Percentiles rank a stretch among this genome's conserved stretches.
phyloP scores from a whole-genome alignment of 2,329 filamentous ascomycete genomes.

The Sporothrix curviconia region DNA sequence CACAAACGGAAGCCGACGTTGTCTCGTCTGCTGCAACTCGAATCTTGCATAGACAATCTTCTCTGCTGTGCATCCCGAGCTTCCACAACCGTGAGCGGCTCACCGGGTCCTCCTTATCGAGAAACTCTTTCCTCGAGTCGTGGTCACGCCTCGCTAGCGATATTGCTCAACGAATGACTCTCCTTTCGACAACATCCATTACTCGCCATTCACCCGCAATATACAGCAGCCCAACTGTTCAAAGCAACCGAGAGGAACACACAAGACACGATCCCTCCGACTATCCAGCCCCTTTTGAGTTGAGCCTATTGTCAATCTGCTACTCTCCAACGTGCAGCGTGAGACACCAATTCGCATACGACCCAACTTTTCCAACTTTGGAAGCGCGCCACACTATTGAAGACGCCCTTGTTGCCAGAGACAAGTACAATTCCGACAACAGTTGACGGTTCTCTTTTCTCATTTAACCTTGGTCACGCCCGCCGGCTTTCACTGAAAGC shows the following conservation, averaged over 20 bases:
- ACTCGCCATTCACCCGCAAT: slow-evolving; percentile 6
- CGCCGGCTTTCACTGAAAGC: background rate
- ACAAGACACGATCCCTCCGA: background rate
- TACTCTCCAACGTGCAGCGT: background rate
- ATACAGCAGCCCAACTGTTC: background rate
- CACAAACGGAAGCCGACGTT: background rate
- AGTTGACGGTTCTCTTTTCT: background rate
- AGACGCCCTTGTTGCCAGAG: background rate
- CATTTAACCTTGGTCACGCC: slow-evolving; percentile 3
- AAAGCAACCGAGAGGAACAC: too few relatives aligned
- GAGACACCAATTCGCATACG: background rate
- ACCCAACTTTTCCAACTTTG: background rate
- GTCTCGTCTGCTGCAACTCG: background rate
- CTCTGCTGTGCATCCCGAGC: background rate
- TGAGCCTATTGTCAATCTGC: slow-evolving; percentile 1
- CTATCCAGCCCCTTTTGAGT: background rate
- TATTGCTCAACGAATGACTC: slow-evolving; percentile 1
- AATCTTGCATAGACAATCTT: background rate
- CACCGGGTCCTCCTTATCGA: background rate
- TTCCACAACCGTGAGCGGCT: background rate
- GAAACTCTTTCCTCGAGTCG: background rate
- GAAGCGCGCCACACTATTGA: slow-evolving; percentile 1
- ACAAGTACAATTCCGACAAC: slow-evolving; percentile 1
- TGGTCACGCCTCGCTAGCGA: slow-evolving; percentile 1
- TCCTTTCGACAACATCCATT: background rate